phyloP scores from a whole-genome alignment of 495 filamentous ascomycete genomes.

The Annulohypoxylon nitens region DNA sequence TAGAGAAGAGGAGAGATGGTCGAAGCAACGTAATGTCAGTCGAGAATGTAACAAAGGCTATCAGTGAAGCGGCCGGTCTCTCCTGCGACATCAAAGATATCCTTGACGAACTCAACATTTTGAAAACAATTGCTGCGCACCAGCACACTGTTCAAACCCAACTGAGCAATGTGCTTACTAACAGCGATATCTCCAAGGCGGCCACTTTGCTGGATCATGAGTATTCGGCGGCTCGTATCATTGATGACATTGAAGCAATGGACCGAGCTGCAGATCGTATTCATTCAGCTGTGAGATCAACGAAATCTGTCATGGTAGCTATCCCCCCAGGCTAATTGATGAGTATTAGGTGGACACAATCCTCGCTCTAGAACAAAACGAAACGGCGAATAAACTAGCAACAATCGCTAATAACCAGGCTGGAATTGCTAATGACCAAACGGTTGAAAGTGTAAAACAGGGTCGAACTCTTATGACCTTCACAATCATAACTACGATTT shows the following conservation, averaged over 20 bases:
- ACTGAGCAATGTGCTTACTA: neutral
- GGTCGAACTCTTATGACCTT: neutral
- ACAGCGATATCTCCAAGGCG: neutral
- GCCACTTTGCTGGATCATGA: neutral
- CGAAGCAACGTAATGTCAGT: neutral
- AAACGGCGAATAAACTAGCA: neutral
- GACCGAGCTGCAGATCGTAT: neutral
- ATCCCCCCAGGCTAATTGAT: neutral
- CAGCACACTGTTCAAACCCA: neutral
- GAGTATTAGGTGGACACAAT: neutral
- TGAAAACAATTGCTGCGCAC: neutral
- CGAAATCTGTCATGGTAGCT: neutral
- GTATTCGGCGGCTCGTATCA: neutral
- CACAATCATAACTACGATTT: neutral
- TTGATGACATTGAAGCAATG: neutral
- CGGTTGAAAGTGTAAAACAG: neutral
- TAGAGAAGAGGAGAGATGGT: neutral
- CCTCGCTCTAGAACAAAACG: neutral
- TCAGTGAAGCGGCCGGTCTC: neutral
- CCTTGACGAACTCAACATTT: slow-evolving; percentile 3
- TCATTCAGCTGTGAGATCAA: neutral
- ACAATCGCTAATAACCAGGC: neutral
- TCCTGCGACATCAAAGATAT: slow-evolving; percentile 9
- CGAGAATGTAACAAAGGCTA: neutral
- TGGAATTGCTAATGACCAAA: neutral